Evolutionary conservation across 1,284 basidiomycete species (phyloP).

Genomic region (Malassezia equina): DNA sequence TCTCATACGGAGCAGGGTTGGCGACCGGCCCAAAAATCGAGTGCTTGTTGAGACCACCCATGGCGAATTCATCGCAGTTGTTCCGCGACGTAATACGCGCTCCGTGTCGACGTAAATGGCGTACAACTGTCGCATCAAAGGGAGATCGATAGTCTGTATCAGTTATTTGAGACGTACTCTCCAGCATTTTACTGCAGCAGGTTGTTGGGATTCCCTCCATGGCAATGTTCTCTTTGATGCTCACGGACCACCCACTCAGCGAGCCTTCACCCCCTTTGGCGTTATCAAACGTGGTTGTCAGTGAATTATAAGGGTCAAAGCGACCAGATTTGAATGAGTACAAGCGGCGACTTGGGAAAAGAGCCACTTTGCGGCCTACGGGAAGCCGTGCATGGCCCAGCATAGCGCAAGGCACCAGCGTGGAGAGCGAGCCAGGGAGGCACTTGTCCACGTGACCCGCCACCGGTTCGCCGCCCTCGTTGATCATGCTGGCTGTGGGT

Average conservation of each 20-base stretch:
- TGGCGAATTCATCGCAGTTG: conserved; percentile 96
- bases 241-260: conserved; percentile 28
- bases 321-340: conserved; percentile 1
- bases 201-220: conserved; percentile 24
- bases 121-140: conserved; percentile 76
- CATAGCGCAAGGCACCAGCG: background rate
- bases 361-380: background rate
- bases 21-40: conserved; percentile 32
- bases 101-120: conserved; percentile 58
- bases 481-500: background rate
- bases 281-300: conserved; percentile 10
- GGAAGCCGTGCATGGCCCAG: background rate
- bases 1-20: conserved; percentile 23
- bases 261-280: conserved; percentile 3
- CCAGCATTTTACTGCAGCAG: conserved; percentile 37
- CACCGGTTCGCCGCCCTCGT: background rate
- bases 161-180: background rate
- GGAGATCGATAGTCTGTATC: conserved; percentile 58
- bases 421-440: background rate
- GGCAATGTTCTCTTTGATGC: conserved; percentile 43
- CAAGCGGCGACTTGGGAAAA: background rate
- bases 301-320: conserved; percentile 25
- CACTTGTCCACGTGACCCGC: background rate
- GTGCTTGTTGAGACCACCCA: conserved; percentile 56
- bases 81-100: conserved; percentile 74